These are phyloP conservation scores for Kandelia obovata DNA, from an alignment of 345 rosid genomes.

Conservation along the genomic window DNA sequence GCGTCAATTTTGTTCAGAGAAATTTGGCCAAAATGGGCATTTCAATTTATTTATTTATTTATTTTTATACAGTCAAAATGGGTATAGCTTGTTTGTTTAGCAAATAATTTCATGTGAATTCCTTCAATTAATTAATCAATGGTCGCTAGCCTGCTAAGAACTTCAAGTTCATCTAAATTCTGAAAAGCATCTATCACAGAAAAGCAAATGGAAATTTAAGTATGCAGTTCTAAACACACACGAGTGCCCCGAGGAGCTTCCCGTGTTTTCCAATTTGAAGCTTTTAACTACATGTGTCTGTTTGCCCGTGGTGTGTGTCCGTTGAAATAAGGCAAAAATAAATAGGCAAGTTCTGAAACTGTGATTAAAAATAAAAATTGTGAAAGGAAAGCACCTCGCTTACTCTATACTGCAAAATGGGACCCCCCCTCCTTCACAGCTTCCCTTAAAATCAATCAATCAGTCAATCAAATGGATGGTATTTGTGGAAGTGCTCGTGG, in stretches of 20 bases:
- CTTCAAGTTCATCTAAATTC: no score
- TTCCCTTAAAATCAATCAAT: slow-evolving; percentile 8
- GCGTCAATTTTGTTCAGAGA: neutral
- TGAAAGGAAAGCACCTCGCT: neutral
- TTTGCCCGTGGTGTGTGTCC: slow-evolving; percentile 15
- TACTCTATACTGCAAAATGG: neutral
- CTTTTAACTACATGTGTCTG: neutral
- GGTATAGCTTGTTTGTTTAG: no score
- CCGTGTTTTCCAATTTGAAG: slow-evolving; percentile 5
- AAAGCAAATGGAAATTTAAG: no score
- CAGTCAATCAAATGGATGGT: slow-evolving; percentile 14
- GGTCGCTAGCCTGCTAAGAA: no score
- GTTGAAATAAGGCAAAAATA: neutral
- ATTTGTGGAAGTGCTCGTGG: slow-evolving; percentile 12
- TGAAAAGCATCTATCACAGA: no score
- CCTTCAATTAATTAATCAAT: no score
- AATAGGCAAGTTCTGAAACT: no score
- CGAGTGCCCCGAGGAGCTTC: slow-evolving; percentile 19
- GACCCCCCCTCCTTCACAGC: neutral
- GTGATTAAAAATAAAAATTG: neutral
- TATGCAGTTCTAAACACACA: slow-evolving; percentile 1
- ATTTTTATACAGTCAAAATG: no score
- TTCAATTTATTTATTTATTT: no score
- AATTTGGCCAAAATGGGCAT: neutral
- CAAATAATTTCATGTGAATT: no score